A percentile compares a stretch with the other conserved stretches of the same genome.
Evolutionary conservation across 2,329 filamentous ascomycete species (phyloP).

Genomic region (Pleoardoris graminearum): DNA sequence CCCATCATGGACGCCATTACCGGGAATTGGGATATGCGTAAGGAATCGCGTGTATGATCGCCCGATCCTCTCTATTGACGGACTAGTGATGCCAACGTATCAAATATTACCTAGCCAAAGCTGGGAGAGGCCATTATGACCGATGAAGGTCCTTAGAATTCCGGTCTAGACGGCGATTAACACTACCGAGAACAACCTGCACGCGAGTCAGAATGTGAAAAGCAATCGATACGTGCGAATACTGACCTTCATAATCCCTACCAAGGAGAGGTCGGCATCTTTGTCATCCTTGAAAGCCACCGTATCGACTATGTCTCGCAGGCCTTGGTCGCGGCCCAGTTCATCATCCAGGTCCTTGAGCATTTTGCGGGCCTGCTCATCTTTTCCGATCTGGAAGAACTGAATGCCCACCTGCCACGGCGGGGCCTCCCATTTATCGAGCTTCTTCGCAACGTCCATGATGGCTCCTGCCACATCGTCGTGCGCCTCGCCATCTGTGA

Average conservation of each 20-base stretch:
- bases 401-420: slow-evolving; percentile 87
- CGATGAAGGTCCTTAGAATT: slow-evolving; percentile 42
- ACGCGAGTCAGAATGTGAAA: neutral
- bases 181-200: slow-evolving; percentile 68
- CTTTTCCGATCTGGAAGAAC: slow-evolving; percentile 91
- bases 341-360: slow-evolving; percentile 77
- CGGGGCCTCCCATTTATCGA: slow-evolving; percentile 71
- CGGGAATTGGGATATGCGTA: neutral
- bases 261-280: slow-evolving; percentile 62
- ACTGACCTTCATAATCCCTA: slow-evolving; percentile 70
- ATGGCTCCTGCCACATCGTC: slow-evolving; percentile 76
- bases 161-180: slow-evolving; percentile 67
- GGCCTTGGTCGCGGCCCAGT: slow-evolving; percentile 54
- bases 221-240: neutral
- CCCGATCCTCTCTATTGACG: neutral
- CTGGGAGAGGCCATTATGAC: neutral
- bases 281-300: slow-evolving; percentile 68
- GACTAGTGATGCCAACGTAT: neutral
- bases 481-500: slow-evolving; percentile 82
- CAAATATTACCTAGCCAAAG: neutral
- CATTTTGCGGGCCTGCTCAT: slow-evolving; percentile 65
- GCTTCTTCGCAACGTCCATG: slow-evolving; percentile 65
- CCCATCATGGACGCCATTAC: neutral
- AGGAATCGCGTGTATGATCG: neutral
- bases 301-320: slow-evolving; percentile 92